Evolutionary conservation across 306 rosid genomes (phyloP), one percentile per base, ranked within the genome.

Genomic region (Aeschynomene evenia): DNA sequence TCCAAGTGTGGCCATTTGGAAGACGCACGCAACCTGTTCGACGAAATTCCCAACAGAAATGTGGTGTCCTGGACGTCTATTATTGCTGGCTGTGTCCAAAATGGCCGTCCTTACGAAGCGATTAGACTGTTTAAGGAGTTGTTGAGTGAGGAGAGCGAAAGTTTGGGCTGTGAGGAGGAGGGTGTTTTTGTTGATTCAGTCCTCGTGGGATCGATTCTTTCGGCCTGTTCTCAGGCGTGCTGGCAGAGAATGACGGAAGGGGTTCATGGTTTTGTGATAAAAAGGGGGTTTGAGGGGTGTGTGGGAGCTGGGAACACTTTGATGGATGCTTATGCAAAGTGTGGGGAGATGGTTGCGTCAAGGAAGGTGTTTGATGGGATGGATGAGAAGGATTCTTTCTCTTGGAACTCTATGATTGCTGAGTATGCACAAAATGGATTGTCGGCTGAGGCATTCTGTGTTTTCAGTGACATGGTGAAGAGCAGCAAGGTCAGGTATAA

Each of bases 271-370:
- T 73, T 83, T 2, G 90, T 85, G 77, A 19, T 83, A 37, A 92
- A 86, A 60, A 82, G 78, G 49, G 98, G 98, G 39, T 79, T 92
- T 66, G 81, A 79, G 14, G 85, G 61, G 68, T 66, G 81, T 62
- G 70, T 78, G 61, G 82, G 85, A 1, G 87, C 85, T 73, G 89
- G 88, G 62, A 92, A 92, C 73, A 90, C 91, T 36, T 85, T 92
- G 87, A 83, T 90, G 86, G 98, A 90, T 75, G 91, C 96, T 10
- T 92, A 88, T 81, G 91, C 98, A 11, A 90, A 86, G 82, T 90
- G 88, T 33, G 79, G 95, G n/a, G 83, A 86, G 76, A 72, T 70
- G 20, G 18, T 36, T 33, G 74, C 77, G 64, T 84, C 93, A 7
- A 88, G 83, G 80, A 82, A 86, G 59, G 87, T 92, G 68, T 92